These are phyloP conservation scores for Pseudocercospora fuligena DNA, from an alignment of 2,329 filamentous ascomycete genomes.

Conservation along the genomic window DNA sequence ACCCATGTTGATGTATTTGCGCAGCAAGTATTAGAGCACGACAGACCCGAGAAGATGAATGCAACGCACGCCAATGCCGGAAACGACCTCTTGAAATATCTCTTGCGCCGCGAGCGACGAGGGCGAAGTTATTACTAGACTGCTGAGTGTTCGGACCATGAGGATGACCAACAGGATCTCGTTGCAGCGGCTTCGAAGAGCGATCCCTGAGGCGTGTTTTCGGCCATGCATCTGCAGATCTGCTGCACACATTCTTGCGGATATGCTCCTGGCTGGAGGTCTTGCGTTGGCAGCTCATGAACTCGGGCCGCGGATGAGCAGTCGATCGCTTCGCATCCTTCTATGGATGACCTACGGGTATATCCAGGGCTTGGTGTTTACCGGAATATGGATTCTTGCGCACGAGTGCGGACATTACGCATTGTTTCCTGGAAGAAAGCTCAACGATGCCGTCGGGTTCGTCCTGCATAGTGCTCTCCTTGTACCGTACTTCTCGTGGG, in stretches of 20 bases:
- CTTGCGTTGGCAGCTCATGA: slow-evolving; percentile 15
- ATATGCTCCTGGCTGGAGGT: slow-evolving; percentile 12
- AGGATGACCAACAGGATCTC: neutral
- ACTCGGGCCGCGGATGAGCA: slow-evolving; percentile 7
- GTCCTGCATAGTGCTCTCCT: slow-evolving; percentile 67
- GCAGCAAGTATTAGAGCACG: too few relatives aligned
- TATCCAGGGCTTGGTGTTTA: slow-evolving; percentile 68
- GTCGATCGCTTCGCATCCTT: slow-evolving; percentile 12
- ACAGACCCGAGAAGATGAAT: too few relatives aligned
- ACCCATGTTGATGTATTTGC: too few relatives aligned
- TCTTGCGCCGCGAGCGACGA: neutral
- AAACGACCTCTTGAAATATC: neutral
- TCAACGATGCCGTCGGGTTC: slow-evolving; percentile 69
- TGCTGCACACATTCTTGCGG: slow-evolving; percentile 16
- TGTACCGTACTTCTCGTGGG: slow-evolving; percentile 72
- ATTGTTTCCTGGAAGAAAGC: slow-evolving; percentile 60
- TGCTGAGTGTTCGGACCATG: neutral
- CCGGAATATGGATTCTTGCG: slow-evolving; percentile 71
- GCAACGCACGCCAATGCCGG: too few relatives aligned
- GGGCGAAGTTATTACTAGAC: too few relatives aligned
- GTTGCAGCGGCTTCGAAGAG: slow-evolving; percentile 9
- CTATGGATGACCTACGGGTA: slow-evolving; percentile 59
- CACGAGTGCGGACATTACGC: slow-evolving; percentile 74
- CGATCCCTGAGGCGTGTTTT: slow-evolving; percentile 22
- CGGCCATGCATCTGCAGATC: slow-evolving; percentile 14